phyloP scores from a whole-genome alignment of 345 rosid species.

The Ceriops zippeliana region DNA sequence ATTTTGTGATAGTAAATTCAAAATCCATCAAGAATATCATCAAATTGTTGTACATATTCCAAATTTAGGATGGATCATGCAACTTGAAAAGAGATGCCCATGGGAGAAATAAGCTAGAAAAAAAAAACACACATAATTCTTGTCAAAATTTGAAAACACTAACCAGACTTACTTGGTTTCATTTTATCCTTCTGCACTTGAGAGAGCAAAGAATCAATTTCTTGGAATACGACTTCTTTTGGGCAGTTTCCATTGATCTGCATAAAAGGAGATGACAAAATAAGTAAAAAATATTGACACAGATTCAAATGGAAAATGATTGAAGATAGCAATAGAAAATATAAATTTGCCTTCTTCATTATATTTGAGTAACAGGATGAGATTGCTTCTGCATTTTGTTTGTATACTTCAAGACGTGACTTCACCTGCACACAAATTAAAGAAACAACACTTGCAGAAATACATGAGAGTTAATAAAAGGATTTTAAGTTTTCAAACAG shows the following conservation, averaged over 20 bases:
- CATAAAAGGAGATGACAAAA: conserved; percentile 10
- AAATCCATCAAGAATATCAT: background rate
- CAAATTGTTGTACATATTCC: background rate
- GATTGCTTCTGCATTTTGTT: conserved; percentile 66
- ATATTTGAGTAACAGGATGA: conserved; percentile 55
- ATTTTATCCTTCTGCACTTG: conserved; percentile 42
- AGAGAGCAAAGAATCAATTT: conserved; percentile 56
- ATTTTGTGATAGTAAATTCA: background rate
- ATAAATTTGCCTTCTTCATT: conserved; percentile 51
- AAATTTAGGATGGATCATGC: background rate
- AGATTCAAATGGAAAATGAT: background rate
- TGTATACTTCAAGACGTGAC: conserved; percentile 74
- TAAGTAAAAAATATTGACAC: conserved; percentile 10
- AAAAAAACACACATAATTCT: conserved; percentile 10
- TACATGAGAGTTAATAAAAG: background rate
- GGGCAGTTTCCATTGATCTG: conserved; percentile 80
- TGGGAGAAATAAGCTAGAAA: background rate
- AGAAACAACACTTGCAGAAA: background rate
- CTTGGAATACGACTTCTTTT: conserved; percentile 63
- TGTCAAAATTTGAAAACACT: conserved; percentile 19
- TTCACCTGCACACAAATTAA: conserved; percentile 46
- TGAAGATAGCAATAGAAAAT: background rate
- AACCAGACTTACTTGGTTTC: conserved; percentile 34
- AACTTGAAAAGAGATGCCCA: too few species aligned
- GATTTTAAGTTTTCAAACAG: background rate